phyloP scores from a whole-genome alignment of 2,329 filamentous ascomycete genomes.

The Fusarium sarcochroum region DNA sequence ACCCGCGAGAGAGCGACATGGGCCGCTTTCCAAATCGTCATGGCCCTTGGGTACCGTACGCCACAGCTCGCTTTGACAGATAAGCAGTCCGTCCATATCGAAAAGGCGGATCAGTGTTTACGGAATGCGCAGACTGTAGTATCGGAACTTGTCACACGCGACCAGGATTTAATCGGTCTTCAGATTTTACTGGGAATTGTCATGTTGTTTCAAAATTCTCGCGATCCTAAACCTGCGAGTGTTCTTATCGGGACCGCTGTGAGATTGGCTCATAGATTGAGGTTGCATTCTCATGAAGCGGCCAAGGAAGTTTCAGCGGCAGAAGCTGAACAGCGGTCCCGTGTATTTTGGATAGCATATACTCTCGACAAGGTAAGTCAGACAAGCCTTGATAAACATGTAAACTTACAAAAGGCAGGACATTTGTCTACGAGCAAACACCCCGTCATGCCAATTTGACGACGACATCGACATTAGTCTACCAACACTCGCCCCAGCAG shows the following conservation, averaged over 20 bases:
- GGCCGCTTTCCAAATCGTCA: constrained; percentile 58
- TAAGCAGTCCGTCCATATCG: constrained; percentile 31
- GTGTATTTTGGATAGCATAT: constrained; percentile 60
- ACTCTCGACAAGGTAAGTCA: constrained; percentile 55
- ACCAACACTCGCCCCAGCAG: constrained; percentile 48
- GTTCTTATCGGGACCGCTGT: constrained; percentile 58
- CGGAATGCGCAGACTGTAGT: constrained; percentile 56
- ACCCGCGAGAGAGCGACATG: constrained; percentile 49
- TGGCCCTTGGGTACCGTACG: constrained; percentile 55
- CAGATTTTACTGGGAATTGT: constrained; percentile 58
- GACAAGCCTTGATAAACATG: accelerated
- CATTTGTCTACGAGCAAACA: constrained; percentile 54
- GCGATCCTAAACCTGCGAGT: constrained; percentile 55
- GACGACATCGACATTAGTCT: constrained; percentile 59
- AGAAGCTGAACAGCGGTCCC: constrained; percentile 53
- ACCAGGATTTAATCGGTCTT: constrained; percentile 56
- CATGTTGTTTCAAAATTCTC: constrained; percentile 55
- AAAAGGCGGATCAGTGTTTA: constrained; percentile 51
- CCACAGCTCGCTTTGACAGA: constrained; percentile 38
- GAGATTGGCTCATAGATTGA: constrained; percentile 55
- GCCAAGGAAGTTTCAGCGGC: constrained; percentile 46
- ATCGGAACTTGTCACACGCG: constrained; percentile 55
- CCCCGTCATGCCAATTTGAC: constrained; percentile 57
- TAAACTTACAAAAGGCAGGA: constrained; percentile 33
- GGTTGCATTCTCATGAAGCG: constrained; percentile 52